phyloP scores from a whole-genome alignment of 2,329 filamentous ascomycete genomes.

The Cladosporium sphaerospermum region DNA sequence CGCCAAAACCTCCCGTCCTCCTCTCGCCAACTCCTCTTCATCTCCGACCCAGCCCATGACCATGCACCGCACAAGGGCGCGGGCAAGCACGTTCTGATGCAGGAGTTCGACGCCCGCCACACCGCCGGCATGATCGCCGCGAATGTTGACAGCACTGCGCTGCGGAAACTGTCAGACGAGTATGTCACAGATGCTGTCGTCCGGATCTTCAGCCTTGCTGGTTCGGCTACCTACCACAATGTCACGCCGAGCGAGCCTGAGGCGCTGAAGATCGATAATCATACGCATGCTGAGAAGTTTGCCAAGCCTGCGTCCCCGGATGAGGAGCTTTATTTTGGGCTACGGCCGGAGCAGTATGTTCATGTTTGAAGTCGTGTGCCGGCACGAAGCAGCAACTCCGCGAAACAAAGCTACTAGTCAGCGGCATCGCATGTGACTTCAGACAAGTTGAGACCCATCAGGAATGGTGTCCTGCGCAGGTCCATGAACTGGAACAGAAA shows the following conservation, averaged over 20 bases:
- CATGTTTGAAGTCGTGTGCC: too few relatives aligned
- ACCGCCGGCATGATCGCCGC: neutral
- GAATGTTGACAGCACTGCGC: neutral
- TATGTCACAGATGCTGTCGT: neutral
- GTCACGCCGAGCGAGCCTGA: neutral
- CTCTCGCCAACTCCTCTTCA: neutral
- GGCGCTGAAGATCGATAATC: neutral
- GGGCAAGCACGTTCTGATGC: neutral
- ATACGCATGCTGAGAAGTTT: neutral
- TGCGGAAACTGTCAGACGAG: neutral
- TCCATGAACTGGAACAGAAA: too few relatives aligned
- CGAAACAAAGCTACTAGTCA: too few relatives aligned
- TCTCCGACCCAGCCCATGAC: neutral
- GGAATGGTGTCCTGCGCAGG: too few relatives aligned
- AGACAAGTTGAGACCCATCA: too few relatives aligned
- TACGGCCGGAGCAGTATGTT: too few relatives aligned
- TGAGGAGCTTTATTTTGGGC: too few relatives aligned
- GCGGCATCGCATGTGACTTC: too few relatives aligned
- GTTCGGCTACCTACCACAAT: conserved; percentile 3
- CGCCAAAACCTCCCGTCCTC: neutral
- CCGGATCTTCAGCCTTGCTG: neutral
- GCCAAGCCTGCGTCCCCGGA: too few relatives aligned
- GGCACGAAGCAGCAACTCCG: too few relatives aligned
- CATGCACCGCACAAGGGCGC: neutral
- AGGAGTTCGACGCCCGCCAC: conserved; percentile 3